Evolutionary conservation across 768 basidiomycete genomes (phyloP).

Genomic region (Tricholoma hemisulphureum): DNA sequence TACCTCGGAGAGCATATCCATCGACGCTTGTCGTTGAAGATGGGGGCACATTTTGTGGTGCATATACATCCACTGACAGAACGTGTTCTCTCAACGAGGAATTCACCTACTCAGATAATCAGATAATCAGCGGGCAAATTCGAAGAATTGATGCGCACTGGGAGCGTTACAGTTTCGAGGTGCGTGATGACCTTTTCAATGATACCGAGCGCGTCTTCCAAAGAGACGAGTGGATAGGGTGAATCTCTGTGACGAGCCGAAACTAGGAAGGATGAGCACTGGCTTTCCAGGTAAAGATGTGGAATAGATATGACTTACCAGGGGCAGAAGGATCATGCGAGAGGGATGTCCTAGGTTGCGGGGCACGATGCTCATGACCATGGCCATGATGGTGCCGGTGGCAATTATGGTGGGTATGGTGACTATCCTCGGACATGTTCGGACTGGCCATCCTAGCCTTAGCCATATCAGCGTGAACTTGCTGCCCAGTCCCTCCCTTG

Average conservation of each 20-base stretch:
- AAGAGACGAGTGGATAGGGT: conserved; percentile 68
- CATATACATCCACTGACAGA: conserved; percentile 72
- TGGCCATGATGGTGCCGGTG: conserved; percentile 36
- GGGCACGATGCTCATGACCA: conserved; percentile 37
- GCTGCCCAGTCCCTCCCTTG: conserved; percentile 61
- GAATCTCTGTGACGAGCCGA: conserved; percentile 73
- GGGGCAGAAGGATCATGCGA: conserved; percentile 70
- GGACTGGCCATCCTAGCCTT: conserved; percentile 17
- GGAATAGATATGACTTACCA: conserved; percentile 42
- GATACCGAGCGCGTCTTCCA: conserved; percentile 60
- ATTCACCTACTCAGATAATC: conserved; percentile 49
- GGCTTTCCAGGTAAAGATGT: neutral
- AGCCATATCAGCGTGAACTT: conserved; percentile 54
- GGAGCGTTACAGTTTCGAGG: conserved; percentile 37
- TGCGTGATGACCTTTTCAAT: conserved; percentile 50
- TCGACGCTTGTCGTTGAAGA: conserved; percentile 80
- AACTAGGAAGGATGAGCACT: conserved; percentile 38
- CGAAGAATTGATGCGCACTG: conserved; percentile 35
- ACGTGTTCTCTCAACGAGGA: conserved; percentile 61
- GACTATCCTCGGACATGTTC: conserved; percentile 25
- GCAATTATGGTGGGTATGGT: conserved; percentile 32
- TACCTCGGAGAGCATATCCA: conserved; percentile 81
- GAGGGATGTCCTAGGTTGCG: conserved; percentile 54
- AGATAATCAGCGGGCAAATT: neutral
- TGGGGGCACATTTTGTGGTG: conserved; percentile 61